phyloP scores from a whole-genome alignment of 129 eudicot species.

The Solidago caesia region DNA sequence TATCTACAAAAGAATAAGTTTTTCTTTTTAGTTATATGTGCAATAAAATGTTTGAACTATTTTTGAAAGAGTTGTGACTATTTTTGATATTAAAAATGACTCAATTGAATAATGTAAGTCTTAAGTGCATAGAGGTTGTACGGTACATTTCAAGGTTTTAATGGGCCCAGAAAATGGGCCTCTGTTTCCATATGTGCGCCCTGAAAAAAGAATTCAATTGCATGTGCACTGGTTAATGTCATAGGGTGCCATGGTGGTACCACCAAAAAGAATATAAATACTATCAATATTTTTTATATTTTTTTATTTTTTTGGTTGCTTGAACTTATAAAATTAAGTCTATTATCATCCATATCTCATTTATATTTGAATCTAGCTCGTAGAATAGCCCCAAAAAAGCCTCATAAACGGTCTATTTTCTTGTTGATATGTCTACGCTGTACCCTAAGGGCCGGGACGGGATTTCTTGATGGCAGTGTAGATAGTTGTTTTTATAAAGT shows the following conservation, averaged over 20 bases:
- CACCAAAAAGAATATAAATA: constrained; percentile 22
- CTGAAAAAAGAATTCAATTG: constrained; percentile 36
- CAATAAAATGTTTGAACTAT: too few relatives aligned
- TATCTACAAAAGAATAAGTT: too few relatives aligned
- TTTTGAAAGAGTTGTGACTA: not conserved
- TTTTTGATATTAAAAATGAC: not conserved
- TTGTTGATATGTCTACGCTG: too few relatives aligned
- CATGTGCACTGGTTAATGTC: constrained; percentile 44
- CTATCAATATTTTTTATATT: not conserved
- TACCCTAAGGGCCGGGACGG: too few relatives aligned
- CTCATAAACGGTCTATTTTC: too few relatives aligned
- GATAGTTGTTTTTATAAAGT: too few relatives aligned
- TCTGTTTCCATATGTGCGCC: constrained; percentile 36
- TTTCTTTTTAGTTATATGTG: too few relatives aligned
- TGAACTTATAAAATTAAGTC: not conserved
- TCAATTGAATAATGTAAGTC: not conserved
- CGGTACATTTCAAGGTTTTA: constrained; percentile 17
- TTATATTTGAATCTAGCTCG: too few relatives aligned
- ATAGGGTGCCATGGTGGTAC: constrained; percentile 30
- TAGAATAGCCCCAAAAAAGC: too few relatives aligned
- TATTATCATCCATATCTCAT: too few relatives aligned
- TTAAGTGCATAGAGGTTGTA: constrained; percentile 28
- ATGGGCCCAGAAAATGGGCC: constrained; percentile 39
- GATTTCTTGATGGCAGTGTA: too few relatives aligned
- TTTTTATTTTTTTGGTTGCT: not conserved